phyloP scores from a whole-genome alignment of 148 eudicot genomes.

The Amaranthus cruentus region DNA sequence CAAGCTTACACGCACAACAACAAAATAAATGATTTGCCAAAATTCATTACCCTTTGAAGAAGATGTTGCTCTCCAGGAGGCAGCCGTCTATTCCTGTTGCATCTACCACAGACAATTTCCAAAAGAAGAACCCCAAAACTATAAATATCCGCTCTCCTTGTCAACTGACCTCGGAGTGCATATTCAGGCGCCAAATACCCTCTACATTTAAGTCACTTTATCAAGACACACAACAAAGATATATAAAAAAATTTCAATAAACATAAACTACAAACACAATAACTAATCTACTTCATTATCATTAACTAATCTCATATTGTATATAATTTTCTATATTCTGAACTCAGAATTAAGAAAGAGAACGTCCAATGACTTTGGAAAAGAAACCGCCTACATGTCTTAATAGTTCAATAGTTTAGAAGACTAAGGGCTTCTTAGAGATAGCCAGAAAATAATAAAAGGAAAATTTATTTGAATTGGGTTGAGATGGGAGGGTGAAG shows the following conservation, averaged over 20 bases:
- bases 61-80: slow-evolving; percentile 56
- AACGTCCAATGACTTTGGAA: not conserved
- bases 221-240: not conserved
- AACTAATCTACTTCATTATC: not conserved
- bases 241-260: not conserved
- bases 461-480: too few species aligned
- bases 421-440: too few species aligned
- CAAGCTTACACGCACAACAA: not conserved
- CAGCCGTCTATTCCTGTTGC: slow-evolving; percentile 46
- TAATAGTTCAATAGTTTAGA: too few species aligned
- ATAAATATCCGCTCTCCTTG: slow-evolving; percentile 77
- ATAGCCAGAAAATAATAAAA: too few species aligned
- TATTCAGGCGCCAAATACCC: slow-evolving; percentile 97
- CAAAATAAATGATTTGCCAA: not conserved
- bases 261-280: not conserved
- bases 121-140: slow-evolving; percentile 86
- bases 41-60: slow-evolving; percentile 56
- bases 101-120: slow-evolving; percentile 80
- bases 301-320: not conserved
- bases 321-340: not conserved
- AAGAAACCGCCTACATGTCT: too few species aligned
- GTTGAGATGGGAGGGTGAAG: too few species aligned
- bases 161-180: slow-evolving; percentile 67
- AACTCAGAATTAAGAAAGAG: not conserved
- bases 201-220: slow-evolving; percentile 31